These are phyloP conservation scores for Botryotinia calthae DNA, from an alignment of 2,329 filamentous ascomycete species.

Conservation along the genomic window DNA sequence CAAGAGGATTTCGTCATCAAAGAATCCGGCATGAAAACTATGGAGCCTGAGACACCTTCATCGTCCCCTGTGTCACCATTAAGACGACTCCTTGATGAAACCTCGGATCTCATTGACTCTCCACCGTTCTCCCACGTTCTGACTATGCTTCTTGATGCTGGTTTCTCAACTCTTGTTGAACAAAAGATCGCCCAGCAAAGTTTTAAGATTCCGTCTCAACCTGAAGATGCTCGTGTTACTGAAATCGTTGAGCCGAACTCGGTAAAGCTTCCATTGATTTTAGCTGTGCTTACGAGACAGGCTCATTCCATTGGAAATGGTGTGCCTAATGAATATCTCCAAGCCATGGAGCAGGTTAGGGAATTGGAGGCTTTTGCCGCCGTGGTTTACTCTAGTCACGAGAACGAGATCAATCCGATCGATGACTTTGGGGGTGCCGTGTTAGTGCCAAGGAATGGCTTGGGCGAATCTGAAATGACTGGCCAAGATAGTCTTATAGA, in stretches of 20 bases:
- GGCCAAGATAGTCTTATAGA: constrained; percentile 53
- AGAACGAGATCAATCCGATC: constrained; percentile 56
- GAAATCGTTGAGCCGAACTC: constrained; percentile 52
- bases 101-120: constrained; percentile 91
- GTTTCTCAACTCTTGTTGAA: constrained; percentile 81
- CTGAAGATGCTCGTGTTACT: constrained; percentile 43
- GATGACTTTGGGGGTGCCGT: constrained; percentile 26
- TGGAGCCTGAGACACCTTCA: constrained; percentile 45
- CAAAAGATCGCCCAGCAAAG: constrained; percentile 74
- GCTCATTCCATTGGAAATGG: constrained; percentile 85
- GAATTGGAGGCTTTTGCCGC: constrained; percentile 82
- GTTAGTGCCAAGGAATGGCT: constrained; percentile 25
- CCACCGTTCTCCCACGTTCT: constrained; percentile 86
- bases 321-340: constrained; percentile 66
- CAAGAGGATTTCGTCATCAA: constrained; percentile 81
- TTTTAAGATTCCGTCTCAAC: constrained; percentile 59
- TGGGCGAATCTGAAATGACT: constrained; percentile 25
- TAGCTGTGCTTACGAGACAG: constrained; percentile 87
- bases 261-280: constrained; percentile 79
- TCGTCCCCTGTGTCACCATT: constrained; percentile 47
- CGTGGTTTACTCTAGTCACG: constrained; percentile 85
- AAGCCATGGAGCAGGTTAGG: constrained; percentile 71
- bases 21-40: constrained; percentile 72
- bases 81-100: constrained; percentile 87
- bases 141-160: constrained; percentile 79